Evolutionary conservation across 345 rosid species (phyloP).

Genomic region (Lepidium aucheri): DNA sequence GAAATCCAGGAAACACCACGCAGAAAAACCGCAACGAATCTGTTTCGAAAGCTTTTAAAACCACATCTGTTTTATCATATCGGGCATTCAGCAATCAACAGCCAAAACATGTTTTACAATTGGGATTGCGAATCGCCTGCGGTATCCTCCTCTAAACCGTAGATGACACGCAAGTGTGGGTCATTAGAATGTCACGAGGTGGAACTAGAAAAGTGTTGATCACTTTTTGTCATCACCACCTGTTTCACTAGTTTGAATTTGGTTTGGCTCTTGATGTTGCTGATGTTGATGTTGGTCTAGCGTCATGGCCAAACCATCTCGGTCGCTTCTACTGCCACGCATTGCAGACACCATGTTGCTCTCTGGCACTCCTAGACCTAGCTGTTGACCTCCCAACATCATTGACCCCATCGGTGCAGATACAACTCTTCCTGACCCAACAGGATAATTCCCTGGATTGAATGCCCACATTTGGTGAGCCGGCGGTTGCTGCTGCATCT

Average conservation of each 20-base stretch:
- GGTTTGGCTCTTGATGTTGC: slow-evolving; percentile 38
- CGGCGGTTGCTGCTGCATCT: slow-evolving; percentile 31
- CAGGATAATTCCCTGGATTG: slow-evolving; percentile 40
- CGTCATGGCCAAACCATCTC: slow-evolving; percentile 48
- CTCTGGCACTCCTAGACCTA: slow-evolving; percentile 53
- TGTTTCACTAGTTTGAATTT: slow-evolving; percentile 31
- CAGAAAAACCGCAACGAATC: slow-evolving; percentile 20
- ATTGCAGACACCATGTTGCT: slow-evolving; percentile 43
- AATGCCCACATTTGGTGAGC: slow-evolving; percentile 68
- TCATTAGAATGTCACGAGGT: neutral
- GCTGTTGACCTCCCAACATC: slow-evolving; percentile 62
- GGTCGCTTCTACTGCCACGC: slow-evolving; percentile 27
- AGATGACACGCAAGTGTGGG: neutral
- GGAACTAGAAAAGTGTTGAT: neutral
- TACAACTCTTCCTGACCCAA: slow-evolving; percentile 38
- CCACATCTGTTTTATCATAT: slow-evolving; percentile 3
- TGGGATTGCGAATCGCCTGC: neutral
- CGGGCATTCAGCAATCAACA: slow-evolving; percentile 2
- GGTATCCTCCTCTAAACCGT: neutral
- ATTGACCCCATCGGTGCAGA: slow-evolving; percentile 62
- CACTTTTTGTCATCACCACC: slow-evolving; percentile 44
- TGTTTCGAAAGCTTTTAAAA: neutral
- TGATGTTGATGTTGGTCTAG: slow-evolving; percentile 46
- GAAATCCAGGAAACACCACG: neutral
- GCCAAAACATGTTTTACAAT: slow-evolving; percentile 8